Conservation (phyloP, 371 early-diverging fungal species). For the Nematocida ausubeli region DNA sequence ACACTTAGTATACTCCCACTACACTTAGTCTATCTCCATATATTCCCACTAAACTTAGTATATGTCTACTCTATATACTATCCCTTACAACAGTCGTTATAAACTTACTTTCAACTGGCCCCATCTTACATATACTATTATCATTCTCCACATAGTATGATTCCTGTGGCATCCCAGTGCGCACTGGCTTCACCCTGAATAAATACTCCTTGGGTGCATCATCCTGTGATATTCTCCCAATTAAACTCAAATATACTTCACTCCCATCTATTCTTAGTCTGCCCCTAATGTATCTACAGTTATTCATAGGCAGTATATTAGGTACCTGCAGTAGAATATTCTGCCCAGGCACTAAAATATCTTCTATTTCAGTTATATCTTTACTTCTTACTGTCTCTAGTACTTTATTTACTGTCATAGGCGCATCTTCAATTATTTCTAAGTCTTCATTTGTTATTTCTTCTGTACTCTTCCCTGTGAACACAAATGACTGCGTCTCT, state of each 20-base stretch:
- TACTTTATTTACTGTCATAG: slow-evolving; percentile 2
- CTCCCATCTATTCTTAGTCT: neutral
- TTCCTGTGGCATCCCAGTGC: slow-evolving; percentile 7
- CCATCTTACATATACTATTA: neutral
- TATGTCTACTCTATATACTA: neutral
- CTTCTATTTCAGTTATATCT: neutral
- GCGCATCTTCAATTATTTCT: neutral
- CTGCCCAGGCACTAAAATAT: neutral
- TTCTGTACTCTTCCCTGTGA: neutral
- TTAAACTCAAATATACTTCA: neutral
- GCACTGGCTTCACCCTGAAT: neutral
- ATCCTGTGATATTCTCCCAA: neutral
- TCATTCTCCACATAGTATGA: neutral
- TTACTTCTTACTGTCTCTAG: neutral
- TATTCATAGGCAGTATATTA: neutral
- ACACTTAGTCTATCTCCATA: no score
- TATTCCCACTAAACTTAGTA: no score
- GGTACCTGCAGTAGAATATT: neutral
- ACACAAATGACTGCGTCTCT: neutral
- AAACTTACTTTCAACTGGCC: neutral
- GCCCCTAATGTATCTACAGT: neutral
- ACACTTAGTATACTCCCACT: no score
- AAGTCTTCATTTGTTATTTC: slow-evolving; percentile 5
- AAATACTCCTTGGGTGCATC: neutral
- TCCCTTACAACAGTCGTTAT: slow-evolving; percentile 5